These are phyloP conservation scores for Prunus armeniaca DNA, from an alignment of 306 rosid genomes.

Conservation along the genomic window DNA sequence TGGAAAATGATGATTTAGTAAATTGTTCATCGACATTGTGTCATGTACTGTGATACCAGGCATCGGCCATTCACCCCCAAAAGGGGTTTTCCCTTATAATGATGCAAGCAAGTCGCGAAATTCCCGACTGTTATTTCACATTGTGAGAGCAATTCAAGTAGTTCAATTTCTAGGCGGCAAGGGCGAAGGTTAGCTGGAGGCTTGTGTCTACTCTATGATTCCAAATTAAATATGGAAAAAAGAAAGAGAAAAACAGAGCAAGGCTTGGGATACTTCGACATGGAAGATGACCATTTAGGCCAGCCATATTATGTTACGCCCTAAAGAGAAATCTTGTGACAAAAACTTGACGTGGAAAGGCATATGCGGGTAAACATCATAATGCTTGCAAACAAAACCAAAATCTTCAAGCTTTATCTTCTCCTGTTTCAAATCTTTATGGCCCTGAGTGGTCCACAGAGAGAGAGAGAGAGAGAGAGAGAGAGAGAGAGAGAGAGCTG, in stretches of 20 bases:
- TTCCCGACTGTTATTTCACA: not conserved
- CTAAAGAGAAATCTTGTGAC: not conserved
- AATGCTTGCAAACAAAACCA: conserved; percentile 5
- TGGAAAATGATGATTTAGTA: not conserved
- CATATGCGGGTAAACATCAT: not conserved
- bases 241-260: not conserved
- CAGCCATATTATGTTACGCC: not conserved
- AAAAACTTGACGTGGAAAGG: not conserved
- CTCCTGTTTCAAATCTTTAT: not conserved
- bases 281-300: not conserved
- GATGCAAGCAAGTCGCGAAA: not conserved
- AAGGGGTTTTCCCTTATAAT: not conserved
- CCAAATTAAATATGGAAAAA: not conserved
- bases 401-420: not conserved
- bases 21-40: not conserved
- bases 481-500: too few relatives aligned
- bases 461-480: too few relatives aligned
- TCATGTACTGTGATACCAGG: not conserved
- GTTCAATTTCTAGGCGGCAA: not conserved
- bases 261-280: not conserved
- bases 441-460: not conserved
- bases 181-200: not conserved
- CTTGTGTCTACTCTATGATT: not conserved
- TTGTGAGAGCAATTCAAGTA: not conserved
- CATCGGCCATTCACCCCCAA: not conserved